Percentiles rank a stretch among this genome's conserved stretches.
These are phyloP conservation scores for Cryomyces minteri DNA, from an alignment of 495 filamentous ascomycete genomes.

Conservation along the genomic window DNA sequence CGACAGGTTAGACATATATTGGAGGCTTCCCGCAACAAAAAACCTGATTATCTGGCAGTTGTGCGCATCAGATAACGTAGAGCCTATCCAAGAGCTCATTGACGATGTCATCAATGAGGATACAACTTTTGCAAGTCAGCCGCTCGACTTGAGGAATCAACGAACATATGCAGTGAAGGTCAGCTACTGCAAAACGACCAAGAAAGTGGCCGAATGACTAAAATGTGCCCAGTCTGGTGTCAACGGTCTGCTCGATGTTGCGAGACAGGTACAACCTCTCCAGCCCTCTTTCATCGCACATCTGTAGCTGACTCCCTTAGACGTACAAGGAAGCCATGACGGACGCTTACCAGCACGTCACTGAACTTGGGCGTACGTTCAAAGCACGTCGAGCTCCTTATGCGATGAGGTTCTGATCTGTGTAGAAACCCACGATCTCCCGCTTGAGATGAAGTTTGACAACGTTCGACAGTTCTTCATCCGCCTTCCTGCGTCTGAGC, in stretches of 20 bases:
- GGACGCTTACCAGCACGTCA: conserved; percentile 53
- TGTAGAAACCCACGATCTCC: conserved; percentile 38
- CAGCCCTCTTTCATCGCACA: no score
- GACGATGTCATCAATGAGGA: conserved; percentile 61
- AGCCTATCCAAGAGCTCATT: conserved; percentile 43
- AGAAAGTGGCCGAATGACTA: not conserved
- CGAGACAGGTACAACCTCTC: conserved; percentile 30
- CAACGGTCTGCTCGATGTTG: conserved; percentile 74
- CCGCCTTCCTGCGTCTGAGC: conserved; percentile 41
- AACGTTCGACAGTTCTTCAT: conserved; percentile 64
- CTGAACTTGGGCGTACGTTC: conserved; percentile 37
- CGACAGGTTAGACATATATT: conserved; percentile 27
- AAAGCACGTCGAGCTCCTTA: not conserved
- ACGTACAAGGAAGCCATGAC: conserved; percentile 71
- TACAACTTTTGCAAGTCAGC: conserved; percentile 55
- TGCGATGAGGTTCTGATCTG: not conserved
- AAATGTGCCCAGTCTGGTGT: conserved; percentile 44
- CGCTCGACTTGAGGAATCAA: conserved; percentile 80
- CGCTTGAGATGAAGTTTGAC: conserved; percentile 56
- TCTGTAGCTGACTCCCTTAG: not conserved
- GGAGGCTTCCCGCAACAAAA: not conserved
- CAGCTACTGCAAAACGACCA: not conserved
- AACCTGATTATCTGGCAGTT: conserved; percentile 20
- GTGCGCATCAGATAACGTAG: conserved; percentile 42
- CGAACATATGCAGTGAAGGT: conserved; percentile 85